Evolutionary conservation across 345 rosid genomes (phyloP).

Genomic region (Balakata baccata): DNA sequence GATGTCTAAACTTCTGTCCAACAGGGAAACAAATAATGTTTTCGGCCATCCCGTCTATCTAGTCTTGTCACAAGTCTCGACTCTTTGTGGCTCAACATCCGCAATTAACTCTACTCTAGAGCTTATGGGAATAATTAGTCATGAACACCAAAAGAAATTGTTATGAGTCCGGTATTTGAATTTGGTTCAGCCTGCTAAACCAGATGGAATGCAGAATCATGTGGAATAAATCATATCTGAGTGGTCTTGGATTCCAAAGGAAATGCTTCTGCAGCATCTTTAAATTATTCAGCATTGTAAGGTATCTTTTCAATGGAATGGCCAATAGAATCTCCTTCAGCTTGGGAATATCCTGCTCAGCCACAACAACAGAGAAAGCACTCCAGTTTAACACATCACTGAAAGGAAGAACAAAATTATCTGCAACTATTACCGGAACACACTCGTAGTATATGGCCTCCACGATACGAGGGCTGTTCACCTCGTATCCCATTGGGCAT

Average conservation of each 20-base stretch:
- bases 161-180: conserved; percentile 20
- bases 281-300: conserved; percentile 56
- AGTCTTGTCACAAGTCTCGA: neutral
- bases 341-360: conserved; percentile 76
- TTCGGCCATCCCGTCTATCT: neutral
- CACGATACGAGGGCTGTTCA: conserved; percentile 83
- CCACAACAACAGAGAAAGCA: conserved; percentile 65
- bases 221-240: conserved; percentile 80
- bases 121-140: no score
- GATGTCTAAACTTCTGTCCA: neutral
- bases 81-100: neutral
- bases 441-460: conserved; percentile 93
- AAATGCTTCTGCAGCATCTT: conserved; percentile 92
- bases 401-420: conserved; percentile 78
- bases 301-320: conserved; percentile 61
- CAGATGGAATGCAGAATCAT: conserved; percentile 94
- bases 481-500: conserved; percentile 93
- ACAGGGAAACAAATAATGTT: neutral
- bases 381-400: conserved; percentile 76
- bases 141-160: neutral
- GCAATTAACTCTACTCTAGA: neutral
- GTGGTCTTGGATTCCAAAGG: conserved; percentile 68
- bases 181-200: conserved; percentile 61
- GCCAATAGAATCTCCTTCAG: conserved; percentile 72
- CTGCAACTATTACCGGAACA: conserved; percentile 82